These are phyloP conservation scores for Raphanus raphanistrum DNA, from an alignment of 345 rosid species.

Conservation along the genomic window DNA sequence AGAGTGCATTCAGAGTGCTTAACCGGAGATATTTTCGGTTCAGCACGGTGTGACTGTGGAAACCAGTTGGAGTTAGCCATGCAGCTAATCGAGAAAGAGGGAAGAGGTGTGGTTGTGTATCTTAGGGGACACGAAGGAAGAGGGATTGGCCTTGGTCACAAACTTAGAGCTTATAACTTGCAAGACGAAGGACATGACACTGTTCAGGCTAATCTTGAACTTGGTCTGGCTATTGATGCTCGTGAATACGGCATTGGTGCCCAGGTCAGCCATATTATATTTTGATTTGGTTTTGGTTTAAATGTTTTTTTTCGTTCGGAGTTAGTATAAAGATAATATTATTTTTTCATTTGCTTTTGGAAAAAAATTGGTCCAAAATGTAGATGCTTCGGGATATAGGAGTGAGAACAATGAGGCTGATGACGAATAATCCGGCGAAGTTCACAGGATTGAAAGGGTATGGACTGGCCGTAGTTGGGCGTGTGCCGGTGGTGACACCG, in stretches of 20 bases:
- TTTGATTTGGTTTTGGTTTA: neutral
- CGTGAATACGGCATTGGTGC: conserved; percentile 92
- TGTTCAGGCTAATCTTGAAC: conserved; percentile 81
- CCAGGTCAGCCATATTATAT: conserved; percentile 54
- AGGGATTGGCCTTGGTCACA: conserved; percentile 91
- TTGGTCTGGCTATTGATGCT: conserved; percentile 78
- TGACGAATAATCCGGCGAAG: conserved; percentile 95
- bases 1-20: conserved; percentile 91
- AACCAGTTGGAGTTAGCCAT: conserved; percentile 78
- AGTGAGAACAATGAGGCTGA: conserved; percentile 74
- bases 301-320: neutral
- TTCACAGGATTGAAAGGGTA: conserved; percentile 81
- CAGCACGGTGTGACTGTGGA: conserved; percentile 87
- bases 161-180: conserved; percentile 76
- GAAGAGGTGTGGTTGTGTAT: conserved; percentile 73
- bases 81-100: conserved; percentile 65
- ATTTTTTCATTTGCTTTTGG: too few species aligned
- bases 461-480: conserved; percentile 75
- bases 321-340: too few species aligned
- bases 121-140: conserved; percentile 71
- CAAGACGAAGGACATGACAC: conserved; percentile 93
- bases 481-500: conserved; percentile 80
- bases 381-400: conserved; percentile 83
- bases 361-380: neutral
- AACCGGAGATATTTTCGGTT: conserved; percentile 83